phyloP scores from a whole-genome alignment of 2,329 filamentous ascomycete species.

The Claviceps maximensis region DNA sequence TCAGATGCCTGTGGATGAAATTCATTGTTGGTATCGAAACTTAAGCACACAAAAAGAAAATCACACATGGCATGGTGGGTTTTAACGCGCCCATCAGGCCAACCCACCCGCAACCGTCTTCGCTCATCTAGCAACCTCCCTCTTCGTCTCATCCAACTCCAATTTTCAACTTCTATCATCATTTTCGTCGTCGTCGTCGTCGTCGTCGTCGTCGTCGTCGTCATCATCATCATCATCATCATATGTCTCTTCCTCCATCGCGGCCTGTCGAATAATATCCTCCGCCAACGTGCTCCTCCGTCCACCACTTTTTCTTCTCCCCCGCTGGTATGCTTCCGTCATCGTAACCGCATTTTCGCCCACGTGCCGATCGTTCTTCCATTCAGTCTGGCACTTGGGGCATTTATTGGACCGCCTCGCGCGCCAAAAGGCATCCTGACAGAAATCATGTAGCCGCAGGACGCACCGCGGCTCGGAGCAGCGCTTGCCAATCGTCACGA shows the following conservation, averaged over 20 bases:
- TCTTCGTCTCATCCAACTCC: not conserved
- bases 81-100: not conserved
- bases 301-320: conserved; percentile 23
- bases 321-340: conserved; percentile 35
- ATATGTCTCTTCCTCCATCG: conserved; percentile 6
- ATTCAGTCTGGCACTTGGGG: conserved; percentile 42
- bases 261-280: conserved; percentile 18
- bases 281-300: conserved; percentile 21
- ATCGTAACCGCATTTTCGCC: conserved; percentile 44
- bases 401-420: conserved; percentile 49
- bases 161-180: not conserved
- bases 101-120: not conserved
- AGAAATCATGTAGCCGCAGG: conserved; percentile 64
- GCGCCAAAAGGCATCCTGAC: conserved; percentile 60
- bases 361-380: conserved; percentile 36
- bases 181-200: not conserved
- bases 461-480: conserved; percentile 57
- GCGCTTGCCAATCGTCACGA: conserved; percentile 73
- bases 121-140: not conserved
- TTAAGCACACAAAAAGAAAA: not conserved
- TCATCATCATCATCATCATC: not conserved
- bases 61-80: not conserved
- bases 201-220: not conserved
- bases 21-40: not conserved
- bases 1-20: too few relatives aligned